Conservation (phyloP, 148 eudicot genomes). For the Camellia japonica region DNA sequence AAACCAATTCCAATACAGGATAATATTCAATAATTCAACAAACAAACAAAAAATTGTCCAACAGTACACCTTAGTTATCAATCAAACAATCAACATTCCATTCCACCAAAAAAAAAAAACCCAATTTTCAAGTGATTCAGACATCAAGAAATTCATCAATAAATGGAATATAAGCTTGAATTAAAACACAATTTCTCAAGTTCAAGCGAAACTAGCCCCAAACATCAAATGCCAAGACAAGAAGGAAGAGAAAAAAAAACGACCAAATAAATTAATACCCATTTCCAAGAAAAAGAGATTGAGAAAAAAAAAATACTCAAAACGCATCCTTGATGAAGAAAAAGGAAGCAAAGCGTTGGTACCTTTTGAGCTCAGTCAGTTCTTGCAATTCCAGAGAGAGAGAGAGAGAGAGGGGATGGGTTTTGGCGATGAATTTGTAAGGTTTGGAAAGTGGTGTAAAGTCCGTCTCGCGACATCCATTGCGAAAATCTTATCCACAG, state of each 20-base stretch:
- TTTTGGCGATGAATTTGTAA: background rate
- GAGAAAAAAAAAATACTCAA: too few species aligned
- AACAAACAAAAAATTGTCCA: background rate
- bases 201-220: background rate
- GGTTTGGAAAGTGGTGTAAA: background rate
- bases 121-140: background rate
- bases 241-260: background rate
- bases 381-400: background rate
- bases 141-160: constrained; percentile 1
- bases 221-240: background rate
- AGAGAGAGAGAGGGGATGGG: background rate
- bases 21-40: background rate
- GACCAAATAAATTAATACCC: background rate
- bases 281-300: background rate
- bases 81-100: background rate
- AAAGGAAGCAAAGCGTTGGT: too few species aligned
- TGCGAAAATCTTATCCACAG: constrained; percentile 9
- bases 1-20: background rate
- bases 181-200: background rate
- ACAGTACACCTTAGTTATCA: background rate
- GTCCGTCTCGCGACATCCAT: background rate
- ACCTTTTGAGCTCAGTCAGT: background rate
- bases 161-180: background rate
- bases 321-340: background rate
- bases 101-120: background rate